phyloP scores from a whole-genome alignment of 345 rosid species.

The Pistacia vera region DNA sequence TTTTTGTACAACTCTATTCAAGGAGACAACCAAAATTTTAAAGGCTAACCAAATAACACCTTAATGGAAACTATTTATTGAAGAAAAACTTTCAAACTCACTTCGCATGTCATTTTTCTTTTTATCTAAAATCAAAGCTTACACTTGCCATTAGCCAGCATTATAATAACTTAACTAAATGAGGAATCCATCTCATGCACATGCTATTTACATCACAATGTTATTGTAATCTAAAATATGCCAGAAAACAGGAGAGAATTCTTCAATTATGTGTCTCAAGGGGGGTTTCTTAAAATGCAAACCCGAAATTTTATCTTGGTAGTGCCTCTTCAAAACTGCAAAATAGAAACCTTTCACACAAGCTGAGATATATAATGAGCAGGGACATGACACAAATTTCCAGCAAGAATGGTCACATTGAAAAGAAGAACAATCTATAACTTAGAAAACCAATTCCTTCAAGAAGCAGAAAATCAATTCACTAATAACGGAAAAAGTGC shows the following conservation, averaged over 20 bases:
- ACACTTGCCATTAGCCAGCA: constrained; percentile 9
- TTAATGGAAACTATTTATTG: too few relatives aligned
- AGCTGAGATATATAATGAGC: constrained; percentile 18
- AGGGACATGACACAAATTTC: constrained; percentile 20
- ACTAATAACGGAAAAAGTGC: background rate
- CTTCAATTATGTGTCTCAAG: constrained; percentile 18
- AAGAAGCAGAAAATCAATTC: background rate
- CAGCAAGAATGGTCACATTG: constrained; percentile 8
- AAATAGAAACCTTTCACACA: constrained; percentile 32
- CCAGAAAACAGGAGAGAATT: constrained; percentile 22
- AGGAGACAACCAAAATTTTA: background rate
- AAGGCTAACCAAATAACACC: background rate
- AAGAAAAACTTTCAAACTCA: too few relatives aligned
- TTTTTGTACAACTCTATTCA: background rate
- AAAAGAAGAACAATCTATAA: constrained; percentile 5
- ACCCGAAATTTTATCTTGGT: constrained; percentile 25
- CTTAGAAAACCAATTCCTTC: constrained; percentile 4
- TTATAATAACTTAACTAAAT: constrained; percentile 2
- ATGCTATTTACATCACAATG: constrained; percentile 18
- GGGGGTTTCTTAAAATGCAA: constrained; percentile 28
- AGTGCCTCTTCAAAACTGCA: constrained; percentile 38
- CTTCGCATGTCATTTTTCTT: constrained; percentile 12
- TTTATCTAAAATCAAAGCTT: background rate
- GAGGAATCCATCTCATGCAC: constrained; percentile 18
- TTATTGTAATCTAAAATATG: constrained; percentile 17